These are phyloP conservation scores for Stentor roeselii DNA, from an alignment of 73 alveolate species.

Conservation along the genomic window DNA sequence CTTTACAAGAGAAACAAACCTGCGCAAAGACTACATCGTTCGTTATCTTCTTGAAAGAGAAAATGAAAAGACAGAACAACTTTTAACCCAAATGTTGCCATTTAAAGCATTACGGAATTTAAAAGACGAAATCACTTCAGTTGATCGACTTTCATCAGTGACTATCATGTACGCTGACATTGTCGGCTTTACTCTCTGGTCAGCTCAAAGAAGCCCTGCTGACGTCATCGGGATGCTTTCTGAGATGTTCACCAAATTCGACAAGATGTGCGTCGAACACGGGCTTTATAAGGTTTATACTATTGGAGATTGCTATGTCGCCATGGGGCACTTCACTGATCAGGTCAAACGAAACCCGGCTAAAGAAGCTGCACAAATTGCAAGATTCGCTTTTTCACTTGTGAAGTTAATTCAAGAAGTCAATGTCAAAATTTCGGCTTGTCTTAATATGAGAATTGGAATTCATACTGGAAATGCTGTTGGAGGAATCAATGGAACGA, in stretches of 20 bases:
- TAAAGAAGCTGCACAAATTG: constrained; percentile 76
- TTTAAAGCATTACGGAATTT: too few species aligned
- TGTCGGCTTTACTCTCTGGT: constrained; percentile 66
- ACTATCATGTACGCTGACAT: constrained; percentile 91
- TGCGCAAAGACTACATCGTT: too few species aligned
- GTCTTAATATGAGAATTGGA: constrained; percentile 62
- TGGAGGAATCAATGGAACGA: too few species aligned
- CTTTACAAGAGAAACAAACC: too few species aligned
- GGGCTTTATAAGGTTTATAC: constrained; percentile 74
- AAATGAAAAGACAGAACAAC: too few species aligned
- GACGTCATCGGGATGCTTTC: constrained; percentile 68
- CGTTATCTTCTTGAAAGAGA: too few species aligned
- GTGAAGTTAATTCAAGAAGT: constrained; percentile 71
- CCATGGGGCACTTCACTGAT: constrained; percentile 70
- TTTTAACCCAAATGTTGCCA: too few species aligned
- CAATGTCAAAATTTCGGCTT: constrained; percentile 57
- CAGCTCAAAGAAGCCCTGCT: constrained; percentile 67
- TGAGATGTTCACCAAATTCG: constrained; percentile 69
- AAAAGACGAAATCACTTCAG: too few species aligned
- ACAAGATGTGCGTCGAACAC: constrained; percentile 59
- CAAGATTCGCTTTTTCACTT: constrained; percentile 75
- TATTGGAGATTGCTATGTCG: constrained; percentile 85
- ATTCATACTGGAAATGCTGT: constrained; percentile 52
- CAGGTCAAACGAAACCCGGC: constrained; percentile 67
- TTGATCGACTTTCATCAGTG: too few species aligned